Conservation (phyloP, 83 land plant species). For the Isoetes engelmannii region DNA sequence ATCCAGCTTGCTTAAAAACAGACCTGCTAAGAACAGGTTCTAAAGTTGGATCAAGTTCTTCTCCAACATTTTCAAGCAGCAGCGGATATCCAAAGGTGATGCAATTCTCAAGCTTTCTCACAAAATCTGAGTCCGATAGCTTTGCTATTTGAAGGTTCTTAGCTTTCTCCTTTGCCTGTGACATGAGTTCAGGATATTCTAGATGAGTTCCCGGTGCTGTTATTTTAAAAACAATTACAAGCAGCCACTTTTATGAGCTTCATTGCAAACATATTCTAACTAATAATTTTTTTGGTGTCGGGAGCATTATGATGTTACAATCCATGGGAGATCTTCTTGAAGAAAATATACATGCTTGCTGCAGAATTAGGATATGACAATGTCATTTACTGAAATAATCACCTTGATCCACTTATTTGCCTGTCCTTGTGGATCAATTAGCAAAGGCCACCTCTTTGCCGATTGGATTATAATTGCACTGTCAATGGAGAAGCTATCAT, state of each 20-base stretch:
- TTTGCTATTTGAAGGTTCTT: slow-evolving; percentile 34
- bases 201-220: too few species aligned
- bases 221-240: too few species aligned
- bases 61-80: slow-evolving; percentile 33
- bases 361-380: too few species aligned
- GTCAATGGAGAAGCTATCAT: slow-evolving; percentile 38
- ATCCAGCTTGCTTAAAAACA: slow-evolving; percentile 29
- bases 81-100: slow-evolving; percentile 39
- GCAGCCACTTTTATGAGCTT: too few species aligned
- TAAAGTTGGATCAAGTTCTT: slow-evolving; percentile 39
- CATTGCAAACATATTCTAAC: too few species aligned
- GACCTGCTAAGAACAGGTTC: slow-evolving; percentile 35
- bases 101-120: slow-evolving; percentile 35
- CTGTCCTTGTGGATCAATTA: slow-evolving; percentile 45
- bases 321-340: too few species aligned
- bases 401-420: slow-evolving; percentile 44
- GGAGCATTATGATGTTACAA: too few species aligned
- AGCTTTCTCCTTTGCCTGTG: slow-evolving; percentile 30
- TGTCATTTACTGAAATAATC: not conserved
- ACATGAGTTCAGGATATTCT: not conserved
- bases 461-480: slow-evolving; percentile 34
- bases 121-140: slow-evolving; percentile 35
- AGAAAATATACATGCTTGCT: too few species aligned
- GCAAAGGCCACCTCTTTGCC: slow-evolving; percentile 41
- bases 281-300: too few species aligned